Evolutionary conservation across 2,329 filamentous ascomycete genomes (phyloP).

Genomic region (Colletotrichum sojae): DNA sequence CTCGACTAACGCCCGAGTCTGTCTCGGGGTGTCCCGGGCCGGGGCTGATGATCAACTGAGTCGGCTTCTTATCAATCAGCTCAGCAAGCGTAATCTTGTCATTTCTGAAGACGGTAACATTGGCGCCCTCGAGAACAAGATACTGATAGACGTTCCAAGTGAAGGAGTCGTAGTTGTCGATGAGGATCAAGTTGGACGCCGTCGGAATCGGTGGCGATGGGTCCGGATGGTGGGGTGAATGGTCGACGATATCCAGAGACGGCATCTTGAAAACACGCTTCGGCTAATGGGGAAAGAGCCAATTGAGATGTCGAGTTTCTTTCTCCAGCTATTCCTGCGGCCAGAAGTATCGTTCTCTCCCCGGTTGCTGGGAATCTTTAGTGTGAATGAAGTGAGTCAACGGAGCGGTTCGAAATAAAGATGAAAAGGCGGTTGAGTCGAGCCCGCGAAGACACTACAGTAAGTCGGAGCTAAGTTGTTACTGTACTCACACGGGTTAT

Average conservation of each 20-base stretch:
- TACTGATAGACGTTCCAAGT: slow-evolving; percentile 99
- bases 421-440: slow-evolving; percentile 29
- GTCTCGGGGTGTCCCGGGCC: slow-evolving; percentile 93
- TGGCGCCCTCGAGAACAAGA: slow-evolving; percentile 93
- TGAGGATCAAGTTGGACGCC: slow-evolving; percentile 92
- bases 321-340: background rate
- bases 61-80: slow-evolving; percentile 86
- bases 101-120: slow-evolving; percentile 90
- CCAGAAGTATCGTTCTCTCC: background rate
- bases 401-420: slow-evolving; percentile 5
- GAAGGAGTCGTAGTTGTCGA: slow-evolving; percentile 99
- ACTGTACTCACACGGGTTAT: background rate
- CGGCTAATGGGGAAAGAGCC: background rate
- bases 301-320: background rate
- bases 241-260: slow-evolving; percentile 72
- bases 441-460: slow-evolving; percentile 9
- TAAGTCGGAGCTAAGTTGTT: slow-evolving; percentile 5
- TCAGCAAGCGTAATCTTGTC: slow-evolving; percentile 91
- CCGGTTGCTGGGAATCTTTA: slow-evolving; percentile 1
- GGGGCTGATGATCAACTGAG: slow-evolving; percentile 94
- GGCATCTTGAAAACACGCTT: slow-evolving; percentile 58
- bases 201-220: slow-evolving; percentile 80
- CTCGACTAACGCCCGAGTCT: slow-evolving; percentile 94
- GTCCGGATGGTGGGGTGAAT: slow-evolving; percentile 88
- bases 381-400: slow-evolving; percentile 26